Evolutionary conservation across 2,329 filamentous ascomycete species (phyloP), one percentile per base, ranked within the genome.

Genomic region (Paraphoma sp.): DNA sequence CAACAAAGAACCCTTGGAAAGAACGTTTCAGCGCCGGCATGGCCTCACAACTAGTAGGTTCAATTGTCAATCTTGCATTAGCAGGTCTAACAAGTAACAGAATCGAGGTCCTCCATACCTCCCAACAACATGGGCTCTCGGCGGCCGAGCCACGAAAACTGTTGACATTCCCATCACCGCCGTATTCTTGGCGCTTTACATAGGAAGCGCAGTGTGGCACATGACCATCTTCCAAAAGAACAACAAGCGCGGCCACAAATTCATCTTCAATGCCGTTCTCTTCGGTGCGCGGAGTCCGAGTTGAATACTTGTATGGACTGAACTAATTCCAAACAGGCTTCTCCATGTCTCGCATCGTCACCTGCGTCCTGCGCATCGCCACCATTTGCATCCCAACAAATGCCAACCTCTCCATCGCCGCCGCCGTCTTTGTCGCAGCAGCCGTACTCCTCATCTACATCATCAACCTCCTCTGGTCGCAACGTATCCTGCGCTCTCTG

Each of bases 361-460:
- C 79, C 6, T 73, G 66, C 53, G 64, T 62, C 14, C 63, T 81
- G 5, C 63, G 72, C 14, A 70, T 76, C 33, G 63, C 73, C 4
- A 64, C 60, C 9, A 48, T 75, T 65, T 41, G 63, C 45, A 55
- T 69, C 7, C 70, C 71, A 0, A 47, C 55, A 8, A 81, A 84
- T 60, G 67, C 83, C 41, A 67, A 65, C 6, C 67, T 87, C 5
- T 81, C 79, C 4, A 84, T 87, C 48, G 83, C 84, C 0, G 86
- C 90, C 3, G 80, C 81, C 62, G 84, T 94, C 70, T 87, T 94
- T 69, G 85, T 90, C 57, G 86, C 87, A 42, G 87, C 89, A 0
- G 92, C 91, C 42, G 86, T 93, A 14, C 74, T 95, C 36, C 74
- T 95, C 11, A 79, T 95, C 36, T 93, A 90, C 76, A 78, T 93